Evolutionary conservation across 768 basidiomycete genomes (phyloP).

Genomic region (Xerocomellus dryophilus): DNA sequence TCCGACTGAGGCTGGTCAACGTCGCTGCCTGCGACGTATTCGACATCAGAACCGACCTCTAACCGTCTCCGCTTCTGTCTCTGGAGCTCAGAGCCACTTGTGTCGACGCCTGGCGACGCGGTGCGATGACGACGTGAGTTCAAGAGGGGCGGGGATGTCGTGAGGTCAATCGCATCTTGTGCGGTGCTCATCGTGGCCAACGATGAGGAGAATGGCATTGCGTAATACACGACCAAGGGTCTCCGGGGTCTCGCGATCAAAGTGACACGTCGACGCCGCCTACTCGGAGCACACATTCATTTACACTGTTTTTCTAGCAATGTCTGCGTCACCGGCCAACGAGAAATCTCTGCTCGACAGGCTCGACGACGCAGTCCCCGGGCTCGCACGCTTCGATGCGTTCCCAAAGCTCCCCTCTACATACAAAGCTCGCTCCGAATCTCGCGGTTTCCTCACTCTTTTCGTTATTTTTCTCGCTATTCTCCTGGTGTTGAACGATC

Average conservation of each 20-base stretch:
- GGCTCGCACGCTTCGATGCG: constrained; percentile 72
- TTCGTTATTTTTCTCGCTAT: constrained; percentile 64
- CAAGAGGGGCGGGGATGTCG: constrained; percentile 2
- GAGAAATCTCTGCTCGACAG: constrained; percentile 49
- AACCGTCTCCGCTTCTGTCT: constrained; percentile 18
- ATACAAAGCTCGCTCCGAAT: constrained; percentile 76
- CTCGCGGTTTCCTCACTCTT: constrained; percentile 78
- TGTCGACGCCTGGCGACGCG: neutral
- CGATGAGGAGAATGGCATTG: constrained; percentile 19
- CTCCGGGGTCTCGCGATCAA: constrained; percentile 14
- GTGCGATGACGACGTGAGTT: neutral
- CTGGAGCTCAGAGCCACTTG: constrained; percentile 4
- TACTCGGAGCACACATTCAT: no score
- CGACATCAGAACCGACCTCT: neutral
- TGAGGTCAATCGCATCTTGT: constrained; percentile 5
- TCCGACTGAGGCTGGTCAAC: neutral
- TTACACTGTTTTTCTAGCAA: neutral
- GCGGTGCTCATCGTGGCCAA: constrained; percentile 21
- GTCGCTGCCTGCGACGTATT: neutral
- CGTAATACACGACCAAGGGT: constrained; percentile 15
- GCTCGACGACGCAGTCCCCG: constrained; percentile 59
- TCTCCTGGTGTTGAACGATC: constrained; percentile 80
- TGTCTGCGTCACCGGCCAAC: constrained; percentile 11
- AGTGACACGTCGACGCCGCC: constrained; percentile 11
- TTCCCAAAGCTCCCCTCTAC: constrained; percentile 82